phyloP scores from a whole-genome alignment of 1,139 yeast genomes.

The Suhomyces choctaworum region DNA sequence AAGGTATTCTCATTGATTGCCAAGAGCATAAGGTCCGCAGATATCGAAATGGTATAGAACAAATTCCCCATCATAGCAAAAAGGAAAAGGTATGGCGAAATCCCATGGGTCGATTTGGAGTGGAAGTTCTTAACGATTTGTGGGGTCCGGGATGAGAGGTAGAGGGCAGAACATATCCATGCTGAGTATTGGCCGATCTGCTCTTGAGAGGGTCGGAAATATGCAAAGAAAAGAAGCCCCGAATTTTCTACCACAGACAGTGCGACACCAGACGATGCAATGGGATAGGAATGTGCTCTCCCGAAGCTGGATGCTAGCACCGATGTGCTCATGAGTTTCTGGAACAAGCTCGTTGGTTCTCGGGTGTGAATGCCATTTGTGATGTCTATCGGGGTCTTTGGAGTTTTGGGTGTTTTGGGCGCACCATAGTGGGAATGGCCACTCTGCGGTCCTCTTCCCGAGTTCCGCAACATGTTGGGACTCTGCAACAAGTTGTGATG shows the following conservation, averaged over 20 bases:
- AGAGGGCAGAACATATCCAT: constrained; percentile 82
- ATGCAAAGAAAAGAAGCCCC: neutral
- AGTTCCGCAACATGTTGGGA: constrained; percentile 18
- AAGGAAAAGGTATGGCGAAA: constrained; percentile 36
- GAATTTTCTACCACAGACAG: neutral
- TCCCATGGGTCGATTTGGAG: constrained; percentile 36
- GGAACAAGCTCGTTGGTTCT: constrained; percentile 6
- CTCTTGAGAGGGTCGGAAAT: constrained; percentile 1
- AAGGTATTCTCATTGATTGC: constrained; percentile 1
- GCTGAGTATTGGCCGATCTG: constrained; percentile 61
- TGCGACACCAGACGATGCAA: neutral
- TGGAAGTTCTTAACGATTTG: constrained; percentile 55
- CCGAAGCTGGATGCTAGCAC: constrained; percentile 9
- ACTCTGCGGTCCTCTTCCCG: constrained; percentile 2
- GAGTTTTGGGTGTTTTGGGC: constrained; percentile 9
- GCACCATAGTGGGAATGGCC: constrained; percentile 8
- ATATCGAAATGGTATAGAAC: constrained; percentile 37
- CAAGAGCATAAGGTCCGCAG: constrained; percentile 28
- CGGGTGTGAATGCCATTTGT: constrained; percentile 1
- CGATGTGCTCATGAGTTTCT: constrained; percentile 9
- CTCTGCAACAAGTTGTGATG: constrained; percentile 22
- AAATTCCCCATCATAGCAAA: constrained; percentile 41
- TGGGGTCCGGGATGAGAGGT: constrained; percentile 85
- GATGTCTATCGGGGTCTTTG: constrained; percentile 14
- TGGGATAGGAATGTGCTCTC: constrained; percentile 4